phyloP scores from a whole-genome alignment of 2,329 filamentous ascomycete genomes.

The Aureobasidium sp. region DNA sequence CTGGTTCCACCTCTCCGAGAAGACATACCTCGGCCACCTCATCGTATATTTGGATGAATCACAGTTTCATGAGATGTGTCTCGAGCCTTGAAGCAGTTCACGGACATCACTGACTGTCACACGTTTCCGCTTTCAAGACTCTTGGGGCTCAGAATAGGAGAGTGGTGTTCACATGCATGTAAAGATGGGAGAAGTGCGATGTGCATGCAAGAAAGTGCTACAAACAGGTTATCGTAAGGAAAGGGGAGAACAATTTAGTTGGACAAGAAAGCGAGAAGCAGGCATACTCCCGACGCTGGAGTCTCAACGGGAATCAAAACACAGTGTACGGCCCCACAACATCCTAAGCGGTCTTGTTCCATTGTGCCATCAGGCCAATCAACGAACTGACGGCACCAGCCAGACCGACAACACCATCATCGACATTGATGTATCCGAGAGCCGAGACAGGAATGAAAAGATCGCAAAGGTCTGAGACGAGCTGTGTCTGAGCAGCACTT shows the following conservation, averaged over 20 bases:
- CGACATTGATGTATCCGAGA: slow-evolving; percentile 67
- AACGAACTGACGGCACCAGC: slow-evolving; percentile 84
- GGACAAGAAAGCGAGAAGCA: background rate
- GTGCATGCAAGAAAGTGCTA: background rate
- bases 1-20: background rate
- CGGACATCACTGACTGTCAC: too few relatives aligned
- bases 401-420: slow-evolving; percentile 87
- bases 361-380: slow-evolving; percentile 74
- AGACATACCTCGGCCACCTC: too few relatives aligned
- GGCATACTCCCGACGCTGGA: background rate
- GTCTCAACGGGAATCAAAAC: background rate
- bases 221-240: background rate
- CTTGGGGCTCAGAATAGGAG: too few relatives aligned
- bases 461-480: slow-evolving; percentile 84
- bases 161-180: too few relatives aligned
- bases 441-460: slow-evolving; percentile 68
- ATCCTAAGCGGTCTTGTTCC: slow-evolving; percentile 77
- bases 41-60: too few relatives aligned
- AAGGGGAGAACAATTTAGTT: too few relatives aligned
- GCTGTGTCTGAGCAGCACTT: slow-evolving; percentile 66
- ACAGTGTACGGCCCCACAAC: too few relatives aligned
- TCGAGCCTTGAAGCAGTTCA: too few relatives aligned
- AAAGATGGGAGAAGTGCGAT: background rate
- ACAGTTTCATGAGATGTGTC: too few relatives aligned
- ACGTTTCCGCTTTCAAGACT: too few relatives aligned